Conservation (phyloP, 495 filamentous ascomycete species). For the Aspergillus olivimuriae region DNA sequence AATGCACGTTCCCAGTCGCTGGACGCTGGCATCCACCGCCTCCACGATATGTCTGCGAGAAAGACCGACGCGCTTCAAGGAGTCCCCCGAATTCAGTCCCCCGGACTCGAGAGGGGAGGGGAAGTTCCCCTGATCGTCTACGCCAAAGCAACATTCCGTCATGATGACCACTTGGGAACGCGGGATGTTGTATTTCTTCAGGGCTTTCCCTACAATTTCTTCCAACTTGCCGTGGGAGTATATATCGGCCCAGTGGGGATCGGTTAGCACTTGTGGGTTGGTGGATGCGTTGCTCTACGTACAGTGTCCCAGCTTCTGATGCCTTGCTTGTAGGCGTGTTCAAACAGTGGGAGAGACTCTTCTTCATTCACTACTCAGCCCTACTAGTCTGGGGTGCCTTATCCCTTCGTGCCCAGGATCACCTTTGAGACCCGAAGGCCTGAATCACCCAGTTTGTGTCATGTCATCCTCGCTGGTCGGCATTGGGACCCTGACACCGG, state of each 20-base stretch:
- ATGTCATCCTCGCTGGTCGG: not conserved
- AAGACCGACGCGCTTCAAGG: slow-evolving; percentile 49
- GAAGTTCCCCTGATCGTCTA: slow-evolving; percentile 32
- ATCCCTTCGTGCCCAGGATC: not conserved
- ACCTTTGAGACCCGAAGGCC: not conserved
- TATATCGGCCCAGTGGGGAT: slow-evolving; percentile 37
- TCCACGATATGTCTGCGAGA: slow-evolving; percentile 55
- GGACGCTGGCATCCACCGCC: slow-evolving; percentile 50
- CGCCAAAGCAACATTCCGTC: slow-evolving; percentile 68
- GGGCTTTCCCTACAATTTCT: slow-evolving; percentile 67
- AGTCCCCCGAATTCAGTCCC: slow-evolving; percentile 37
- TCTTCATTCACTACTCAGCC: not conserved
- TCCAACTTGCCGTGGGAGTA: slow-evolving; percentile 73
- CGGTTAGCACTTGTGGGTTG: not conserved
- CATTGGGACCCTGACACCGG: too few relatives aligned
- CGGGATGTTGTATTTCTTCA: slow-evolving; percentile 70
- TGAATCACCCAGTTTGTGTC: not conserved
- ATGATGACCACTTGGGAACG: slow-evolving; percentile 70
- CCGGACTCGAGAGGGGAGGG: slow-evolving; percentile 24
- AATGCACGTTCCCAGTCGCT: slow-evolving; percentile 53
- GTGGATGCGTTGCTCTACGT: not conserved
- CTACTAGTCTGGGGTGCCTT: not conserved
- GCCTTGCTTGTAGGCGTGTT: not conserved
- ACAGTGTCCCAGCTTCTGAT: not conserved
- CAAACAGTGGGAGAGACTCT: not conserved